Base-by-base conservation (phyloP, 31 red algal species). In the Porphyra umbilicalis region DNA sequence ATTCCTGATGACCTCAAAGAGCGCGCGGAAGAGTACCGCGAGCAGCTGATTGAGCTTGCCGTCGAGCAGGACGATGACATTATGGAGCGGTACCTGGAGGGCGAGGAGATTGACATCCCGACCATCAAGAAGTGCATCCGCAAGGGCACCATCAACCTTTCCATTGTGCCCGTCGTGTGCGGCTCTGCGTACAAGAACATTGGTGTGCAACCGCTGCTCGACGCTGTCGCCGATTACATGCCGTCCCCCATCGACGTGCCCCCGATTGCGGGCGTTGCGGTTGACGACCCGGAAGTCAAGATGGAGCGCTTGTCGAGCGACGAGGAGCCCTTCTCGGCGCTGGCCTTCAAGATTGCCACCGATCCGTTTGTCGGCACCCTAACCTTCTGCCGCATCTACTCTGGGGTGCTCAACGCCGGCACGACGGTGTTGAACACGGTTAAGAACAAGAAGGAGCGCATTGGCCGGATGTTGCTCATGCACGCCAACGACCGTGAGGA, bases 141-240 rank as follows among this genome's bases (percentile, higher is more conserved):
- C 33, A 95, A 97, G 86, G 98, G 98, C 39, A 97, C 94, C 36
- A 84, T 94, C 40, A 77, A n/a, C 30, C 82, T 83, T 32, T 39
- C 86, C 25, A 92, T 99, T 80, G 90, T 97, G 32, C 98, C 98
- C 68, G 98, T 99, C n/a, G 75, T 97, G 32, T 95, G 92, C 83
- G 98, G 98, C n/a, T 94, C 98, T 2, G 98, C 98, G 38, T 97
- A 97, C 83, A 99, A 99, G 87, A 99, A 99, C 88, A 99, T 97
- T 83, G 98, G 98, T 20, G 98, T 99, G 35, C 98, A 99, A 76
- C 95, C 94, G 79, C 76, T 99, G 74, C 79, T 99, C 57, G 98
- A 99, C 79, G 98, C 98, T 25, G 88, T 99, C 39, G 83, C 93
- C 0, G 94, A 97, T 81, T 99, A 97, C 87, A 89, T 99, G 91